These are phyloP conservation scores for Suzukiozyma palmioleophila DNA, from an alignment of 1,139 yeast species.

Conservation along the genomic window DNA sequence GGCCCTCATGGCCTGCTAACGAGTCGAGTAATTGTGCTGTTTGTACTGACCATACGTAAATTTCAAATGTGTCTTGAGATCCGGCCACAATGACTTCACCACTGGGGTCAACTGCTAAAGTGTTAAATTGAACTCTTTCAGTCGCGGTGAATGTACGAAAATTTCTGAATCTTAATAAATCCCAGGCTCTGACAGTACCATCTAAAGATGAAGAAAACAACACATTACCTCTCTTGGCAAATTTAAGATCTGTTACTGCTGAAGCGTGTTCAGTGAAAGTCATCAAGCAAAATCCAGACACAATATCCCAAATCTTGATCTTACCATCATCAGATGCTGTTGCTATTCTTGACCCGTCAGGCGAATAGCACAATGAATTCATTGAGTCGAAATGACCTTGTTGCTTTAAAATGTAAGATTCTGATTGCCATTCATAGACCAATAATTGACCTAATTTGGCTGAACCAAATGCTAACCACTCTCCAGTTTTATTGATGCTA, in stretches of 20 bases:
- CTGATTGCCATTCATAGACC: constrained; percentile 99
- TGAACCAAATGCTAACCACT: constrained; percentile 97
- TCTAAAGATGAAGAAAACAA: constrained; percentile 87
- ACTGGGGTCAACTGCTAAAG: constrained; percentile 93
- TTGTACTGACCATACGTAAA: constrained; percentile 96
- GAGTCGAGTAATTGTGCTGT: constrained; percentile 87
- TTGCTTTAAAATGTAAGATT: constrained; percentile 88
- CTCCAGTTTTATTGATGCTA: constrained; percentile 76
- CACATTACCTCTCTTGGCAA: constrained; percentile 85
- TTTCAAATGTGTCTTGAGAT: constrained; percentile 82
- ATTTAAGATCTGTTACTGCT: constrained; percentile 82
- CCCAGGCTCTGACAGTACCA: constrained; percentile 98
- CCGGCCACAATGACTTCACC: constrained; percentile 98
- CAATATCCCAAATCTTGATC: constrained; percentile 92
- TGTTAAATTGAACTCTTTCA: constrained; percentile 78
- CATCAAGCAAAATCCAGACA: constrained; percentile 86
- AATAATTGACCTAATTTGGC: constrained; percentile 85
- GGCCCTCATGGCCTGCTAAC: constrained; percentile 92
- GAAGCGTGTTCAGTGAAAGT: constrained; percentile 91
- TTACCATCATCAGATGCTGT: constrained; percentile 98
- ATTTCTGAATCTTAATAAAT: constrained; percentile 84
- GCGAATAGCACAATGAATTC: constrained; percentile 81
- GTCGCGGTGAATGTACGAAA: constrained; percentile 93
- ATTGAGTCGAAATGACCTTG: constrained; percentile 96
- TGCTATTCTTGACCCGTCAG: constrained; percentile 89